These are phyloP conservation scores for Lichtheimia ornata DNA, from an alignment of 371 early-diverging fungal species.

Conservation along the genomic window DNA sequence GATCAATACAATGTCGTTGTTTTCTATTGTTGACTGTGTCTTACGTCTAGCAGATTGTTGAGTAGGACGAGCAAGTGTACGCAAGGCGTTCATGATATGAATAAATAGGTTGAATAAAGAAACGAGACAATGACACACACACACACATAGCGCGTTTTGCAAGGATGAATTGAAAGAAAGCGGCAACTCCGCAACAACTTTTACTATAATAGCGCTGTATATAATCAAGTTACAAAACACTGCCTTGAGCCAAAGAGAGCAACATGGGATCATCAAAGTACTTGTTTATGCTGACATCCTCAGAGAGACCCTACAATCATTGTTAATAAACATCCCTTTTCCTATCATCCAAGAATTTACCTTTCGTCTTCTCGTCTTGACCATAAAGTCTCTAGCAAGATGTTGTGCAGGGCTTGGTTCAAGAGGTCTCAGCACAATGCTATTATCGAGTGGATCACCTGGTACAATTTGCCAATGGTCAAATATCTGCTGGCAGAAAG, in stretches of 20 bases:
- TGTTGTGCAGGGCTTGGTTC: conserved; percentile 87
- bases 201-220: conserved; percentile 2
- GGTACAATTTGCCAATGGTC: conserved; percentile 98
- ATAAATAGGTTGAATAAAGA: not conserved
- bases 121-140: conserved; percentile 1
- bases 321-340: not conserved
- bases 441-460: conserved; percentile 94
- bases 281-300: conserved; percentile 93
- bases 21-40: too few relatives aligned
- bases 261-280: conserved; percentile 95
- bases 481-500: conserved; percentile 94
- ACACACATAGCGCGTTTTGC: not conserved
- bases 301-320: conserved; percentile 65
- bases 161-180: not conserved
- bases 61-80: conserved; percentile 5
- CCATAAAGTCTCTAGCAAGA: conserved; percentile 96
- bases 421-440: conserved; percentile 83
- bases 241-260: conserved; percentile 60
- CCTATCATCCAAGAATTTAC: conserved; percentile 24
- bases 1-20: too few relatives aligned
- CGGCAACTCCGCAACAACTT: not conserved
- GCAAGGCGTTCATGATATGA: conserved; percentile 10
- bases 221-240: conserved; percentile 29
- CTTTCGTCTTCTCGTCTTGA: conserved; percentile 96
- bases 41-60: conserved; percentile 6